These are phyloP conservation scores for Eucalyptus cloeziana DNA, from an alignment of 345 rosid species.

Conservation along the genomic window DNA sequence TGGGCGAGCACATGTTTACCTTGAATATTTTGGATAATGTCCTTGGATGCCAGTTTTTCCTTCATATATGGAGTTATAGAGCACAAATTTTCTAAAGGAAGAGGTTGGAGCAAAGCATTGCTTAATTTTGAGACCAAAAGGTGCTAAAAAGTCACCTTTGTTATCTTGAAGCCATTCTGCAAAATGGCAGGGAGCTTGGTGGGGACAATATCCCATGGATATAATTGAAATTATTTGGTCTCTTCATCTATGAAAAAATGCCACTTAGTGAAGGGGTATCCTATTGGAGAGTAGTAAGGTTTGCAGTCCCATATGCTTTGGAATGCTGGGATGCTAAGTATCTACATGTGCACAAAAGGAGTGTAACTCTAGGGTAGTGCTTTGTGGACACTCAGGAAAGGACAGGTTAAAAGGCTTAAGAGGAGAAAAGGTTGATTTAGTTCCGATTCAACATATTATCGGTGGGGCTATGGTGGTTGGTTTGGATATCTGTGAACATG, in stretches of 20 bases:
- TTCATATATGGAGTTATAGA: not conserved
- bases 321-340: not conserved
- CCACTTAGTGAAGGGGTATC: not conserved
- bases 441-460: not conserved
- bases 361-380: not conserved
- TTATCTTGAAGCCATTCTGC: not conserved
- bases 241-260: not conserved
- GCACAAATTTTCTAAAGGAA: not conserved
- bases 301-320: not conserved
- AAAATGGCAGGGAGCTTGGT: not conserved
- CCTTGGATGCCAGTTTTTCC: not conserved
- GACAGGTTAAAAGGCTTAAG: not conserved
- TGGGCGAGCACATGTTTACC: not conserved
- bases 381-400: not conserved
- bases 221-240: not conserved
- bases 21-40: not conserved
- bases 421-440: not conserved
- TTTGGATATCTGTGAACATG: not conserved
- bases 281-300: not conserved
- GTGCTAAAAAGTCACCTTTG: not conserved
- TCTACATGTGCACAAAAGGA: not conserved
- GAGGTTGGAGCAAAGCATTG: not conserved
- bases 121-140: not conserved
- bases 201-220: not conserved
- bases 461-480: not conserved